Percentiles rank a stretch among this genome's conserved stretches.
Evolutionary conservation across 495 filamentous ascomycete genomes (phyloP).

Genomic region (Parathielavia appendiculata): DNA sequence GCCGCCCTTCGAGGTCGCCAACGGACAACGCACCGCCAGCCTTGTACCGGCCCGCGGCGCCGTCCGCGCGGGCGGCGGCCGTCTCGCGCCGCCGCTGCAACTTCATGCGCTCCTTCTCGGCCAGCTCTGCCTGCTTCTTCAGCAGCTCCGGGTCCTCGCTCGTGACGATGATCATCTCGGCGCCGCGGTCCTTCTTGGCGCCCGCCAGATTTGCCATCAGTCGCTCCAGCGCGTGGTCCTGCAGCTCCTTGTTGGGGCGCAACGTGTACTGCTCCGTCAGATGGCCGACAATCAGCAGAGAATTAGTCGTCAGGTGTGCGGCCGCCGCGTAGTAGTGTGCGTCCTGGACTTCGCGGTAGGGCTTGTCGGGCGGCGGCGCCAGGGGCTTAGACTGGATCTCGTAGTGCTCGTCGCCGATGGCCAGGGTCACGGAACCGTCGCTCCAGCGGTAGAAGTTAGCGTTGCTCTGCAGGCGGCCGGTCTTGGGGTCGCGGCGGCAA

Average conservation of each 20-base stretch:
- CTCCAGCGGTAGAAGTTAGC: conserved; percentile 74
- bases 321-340: conserved; percentile 79
- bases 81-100: conserved; percentile 63
- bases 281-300: conserved; percentile 74
- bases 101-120: conserved; percentile 65
- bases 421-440: conserved; percentile 76
- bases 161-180: conserved; percentile 55
- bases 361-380: conserved; percentile 54
- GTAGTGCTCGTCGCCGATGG: conserved; percentile 69
- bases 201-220: conserved; percentile 66
- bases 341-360: conserved; percentile 64
- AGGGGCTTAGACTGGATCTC: conserved; percentile 70
- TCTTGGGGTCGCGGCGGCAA: conserved; percentile 39
- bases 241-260: conserved; percentile 60
- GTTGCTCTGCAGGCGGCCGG: conserved; percentile 62
- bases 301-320: conserved; percentile 60
- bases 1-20: conserved; percentile 65
- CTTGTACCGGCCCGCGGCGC: conserved; percentile 46
- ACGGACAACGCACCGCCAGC: conserved; percentile 58
- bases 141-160: conserved; percentile 76
- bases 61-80: conserved; percentile 58
- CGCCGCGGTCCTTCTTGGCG: conserved; percentile 43
- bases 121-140: conserved; percentile 66
- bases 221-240: conserved; percentile 71
- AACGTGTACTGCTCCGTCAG: conserved; percentile 72